Base-by-base conservation (phyloP, 2,329 filamentous ascomycete genomes). In the Plectosphaerella sp. region DNA sequence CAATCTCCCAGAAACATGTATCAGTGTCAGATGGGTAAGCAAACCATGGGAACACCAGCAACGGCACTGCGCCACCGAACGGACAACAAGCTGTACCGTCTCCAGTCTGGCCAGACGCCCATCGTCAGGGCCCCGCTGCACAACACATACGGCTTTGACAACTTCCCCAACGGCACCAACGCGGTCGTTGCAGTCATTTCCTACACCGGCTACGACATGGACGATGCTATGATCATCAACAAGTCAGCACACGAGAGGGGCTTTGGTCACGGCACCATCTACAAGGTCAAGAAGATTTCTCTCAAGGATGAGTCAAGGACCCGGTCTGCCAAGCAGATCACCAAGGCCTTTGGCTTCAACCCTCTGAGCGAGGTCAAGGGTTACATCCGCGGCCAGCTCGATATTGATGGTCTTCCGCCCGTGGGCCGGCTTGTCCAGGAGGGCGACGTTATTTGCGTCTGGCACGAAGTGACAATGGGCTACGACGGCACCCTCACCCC, bases 1-100 rank as follows among this genome's bases (percentile, higher is more conserved):
- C 94, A 99, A 71, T 97, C 92, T 14, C 94, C 94, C 2, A 82
- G 94, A 80, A 99, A 99, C 73, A 97, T 97, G 93, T 99, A 97
- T 68, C 90, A 96, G 68, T 97, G 92, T 74, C 94, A 97, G 78
- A 97, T 97, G 94, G 91, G 91, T 74, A 99, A 99, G 70, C 94
- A 99, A 75, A 92, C 93, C 1, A 99, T 99, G 94, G 94, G 94
- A 69, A 97, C 94, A 22, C 91, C 93, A 4, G 92, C 88, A 53
- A 89, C 92, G 8, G 88, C 93, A 3, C 76, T 93, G 57, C 81
- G 84, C 53, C 89, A 95, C 72, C 86, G 94, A 65, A 96, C 92
- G 47, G 94, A 99, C 74, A 97, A 99, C 82, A 99, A 99, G 75
- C 83, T 89, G 61, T 99, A 99, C 72, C 85, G 89, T 57, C 74